Conservation (phyloP, 176 grass and related monocot genomes). For the Elaeis guineensis region DNA sequence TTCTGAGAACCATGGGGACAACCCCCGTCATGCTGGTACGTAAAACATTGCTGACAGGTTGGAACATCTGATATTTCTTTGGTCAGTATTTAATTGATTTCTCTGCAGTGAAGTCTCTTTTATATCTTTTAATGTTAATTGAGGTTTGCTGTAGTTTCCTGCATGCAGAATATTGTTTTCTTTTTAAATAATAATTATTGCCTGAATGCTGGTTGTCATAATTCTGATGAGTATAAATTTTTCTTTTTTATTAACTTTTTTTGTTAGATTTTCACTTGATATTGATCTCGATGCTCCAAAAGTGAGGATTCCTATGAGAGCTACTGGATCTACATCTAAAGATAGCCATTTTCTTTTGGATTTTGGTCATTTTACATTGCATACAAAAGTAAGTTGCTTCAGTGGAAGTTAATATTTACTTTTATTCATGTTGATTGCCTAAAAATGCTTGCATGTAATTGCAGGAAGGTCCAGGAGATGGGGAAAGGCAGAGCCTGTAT, state of each 20-base stretch:
- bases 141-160: too few relatives aligned
- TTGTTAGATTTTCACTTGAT: constrained; percentile 82
- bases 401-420: neutral
- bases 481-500: constrained; percentile 77
- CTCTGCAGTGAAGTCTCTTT: neutral
- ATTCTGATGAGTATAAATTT: too few relatives aligned
- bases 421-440: constrained; percentile 26
- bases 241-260: neutral
- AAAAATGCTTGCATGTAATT: constrained; percentile 9
- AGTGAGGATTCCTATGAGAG: constrained; percentile 73
- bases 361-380: constrained; percentile 99
- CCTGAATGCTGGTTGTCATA: too few relatives aligned
- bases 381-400: constrained; percentile 58
- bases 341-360: constrained; percentile 71
- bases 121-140: too few relatives aligned
- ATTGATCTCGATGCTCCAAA: constrained; percentile 98
- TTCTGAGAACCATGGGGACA: too few relatives aligned
- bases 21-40: too few relatives aligned
- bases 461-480: constrained; percentile 50
- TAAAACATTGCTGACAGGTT: too few relatives aligned
- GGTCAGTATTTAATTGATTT: constrained; percentile 3
- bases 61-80: too few relatives aligned
- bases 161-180: too few relatives aligned
- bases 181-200: too few relatives aligned
- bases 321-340: constrained; percentile 21